phyloP scores from a whole-genome alignment of 768 basidiomycete species.

The Naganishia antarctica region DNA sequence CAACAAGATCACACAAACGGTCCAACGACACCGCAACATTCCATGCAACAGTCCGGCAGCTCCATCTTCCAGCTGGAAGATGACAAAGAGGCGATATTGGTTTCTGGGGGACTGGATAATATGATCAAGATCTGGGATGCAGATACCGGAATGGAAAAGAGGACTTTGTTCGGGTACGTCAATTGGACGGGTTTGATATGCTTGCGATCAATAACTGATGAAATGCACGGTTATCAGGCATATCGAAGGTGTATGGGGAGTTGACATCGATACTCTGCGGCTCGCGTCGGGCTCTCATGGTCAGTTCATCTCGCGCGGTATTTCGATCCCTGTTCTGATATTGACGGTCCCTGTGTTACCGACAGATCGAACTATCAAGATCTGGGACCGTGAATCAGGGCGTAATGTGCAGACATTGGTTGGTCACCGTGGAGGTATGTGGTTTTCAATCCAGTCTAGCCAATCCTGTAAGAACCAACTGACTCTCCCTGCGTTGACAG shows the following conservation, averaged over 20 bases:
- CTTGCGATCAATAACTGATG: background rate
- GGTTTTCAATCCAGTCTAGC: background rate
- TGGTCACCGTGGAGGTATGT: conserved; percentile 67
- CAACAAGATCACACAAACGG: background rate
- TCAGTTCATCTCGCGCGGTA: conserved; percentile 48
- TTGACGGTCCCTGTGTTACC: conserved; percentile 12
- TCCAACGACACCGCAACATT: too few relatives aligned
- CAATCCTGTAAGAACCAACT: background rate
- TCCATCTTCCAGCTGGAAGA: conserved; percentile 8
- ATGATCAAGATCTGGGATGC: conserved; percentile 96
- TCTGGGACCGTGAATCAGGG: conserved; percentile 89
- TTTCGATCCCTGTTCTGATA: conserved; percentile 17
- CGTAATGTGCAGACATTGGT: conserved; percentile 82
- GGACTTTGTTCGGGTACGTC: conserved; percentile 74
- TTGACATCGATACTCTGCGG: conserved; percentile 84
- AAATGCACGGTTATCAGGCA: conserved; percentile 51
- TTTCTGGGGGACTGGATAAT: conserved; percentile 88
- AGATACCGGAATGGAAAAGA: conserved; percentile 67
- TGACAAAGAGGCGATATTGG: conserved; percentile 56
- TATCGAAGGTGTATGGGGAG: conserved; percentile 96
- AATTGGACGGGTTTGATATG: background rate
- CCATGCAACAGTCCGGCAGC: background rate
- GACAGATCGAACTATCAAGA: conserved; percentile 54
- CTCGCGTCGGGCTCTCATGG: conserved; percentile 90
- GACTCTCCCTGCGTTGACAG: conserved; percentile 44